Evolutionary conservation across 1,139 yeast genomes (phyloP), one percentile per base, ranked within the genome.

Genomic region (Lodderomyces pseudojiufengensis): DNA sequence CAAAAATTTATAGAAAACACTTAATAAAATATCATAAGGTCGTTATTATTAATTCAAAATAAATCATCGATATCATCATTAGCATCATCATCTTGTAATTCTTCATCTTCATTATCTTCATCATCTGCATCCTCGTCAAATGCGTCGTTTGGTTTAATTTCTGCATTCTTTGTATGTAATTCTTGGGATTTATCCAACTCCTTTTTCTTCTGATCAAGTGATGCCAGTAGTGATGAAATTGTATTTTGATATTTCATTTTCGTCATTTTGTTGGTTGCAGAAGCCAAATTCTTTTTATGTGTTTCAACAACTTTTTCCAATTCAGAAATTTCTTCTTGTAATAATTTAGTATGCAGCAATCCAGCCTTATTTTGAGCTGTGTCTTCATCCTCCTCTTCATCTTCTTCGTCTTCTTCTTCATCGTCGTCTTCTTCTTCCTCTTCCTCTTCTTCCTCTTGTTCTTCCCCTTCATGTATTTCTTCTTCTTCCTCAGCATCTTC

Each of bases 201-300:
- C 41, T 84, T 70, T 62, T 77, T 78, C 67, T 92, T 92, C 52
- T 78, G 73, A 40, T 88, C 96, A 42, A 90, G 70, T 46, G 94
- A 96, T 35, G 82, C 80, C 57, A 80, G 83, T 50, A 94, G 72
- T 40, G 90, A 82, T 41, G 74, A 75, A 41, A 87, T 84, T 38
- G 86, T 87, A 47, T 84, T 94, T 50, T 83, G 75, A 55, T 88
- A 84, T 62, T 97, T 82, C 61, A 84, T 85, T 55, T 83, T 80
- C 78, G 92, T 73, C 65, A 92, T 83, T 50, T 90, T 90, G 55
- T 88, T 88, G 12, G 90, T 78, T 2, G 95, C 90, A 40, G 82
- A 81, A 12, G 73, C 77, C 33, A 87, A 76, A 48, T 86, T 92
- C 36, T 73, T 73, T 53, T 78, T 78, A 52, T 90, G 92, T 49